Conservation (phyloP, 805 yeast species). For the Nakazawaea siamensis region DNA sequence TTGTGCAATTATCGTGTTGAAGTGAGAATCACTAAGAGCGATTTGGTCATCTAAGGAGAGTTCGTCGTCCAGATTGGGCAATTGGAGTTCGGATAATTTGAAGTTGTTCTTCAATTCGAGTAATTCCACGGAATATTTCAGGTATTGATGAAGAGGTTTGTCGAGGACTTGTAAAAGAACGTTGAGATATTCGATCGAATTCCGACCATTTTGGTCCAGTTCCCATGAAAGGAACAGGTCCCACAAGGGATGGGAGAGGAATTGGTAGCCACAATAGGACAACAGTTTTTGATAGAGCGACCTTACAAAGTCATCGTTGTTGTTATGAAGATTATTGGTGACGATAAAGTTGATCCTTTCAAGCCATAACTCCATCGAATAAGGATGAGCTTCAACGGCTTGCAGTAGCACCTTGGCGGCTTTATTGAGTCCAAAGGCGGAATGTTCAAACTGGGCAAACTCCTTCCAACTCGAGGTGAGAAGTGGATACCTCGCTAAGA, state of each 20-base stretch:
- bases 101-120: constrained; percentile 28
- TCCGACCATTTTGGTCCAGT: constrained; percentile 22
- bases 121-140: constrained; percentile 58
- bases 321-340: constrained; percentile 27
- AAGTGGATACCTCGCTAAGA: constrained; percentile 50
- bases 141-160: constrained; percentile 81
- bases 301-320: constrained; percentile 23
- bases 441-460: constrained; percentile 46
- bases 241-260: constrained; percentile 77
- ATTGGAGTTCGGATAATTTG: constrained; percentile 18
- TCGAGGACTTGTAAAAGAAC: constrained; percentile 36
- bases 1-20: constrained; percentile 30
- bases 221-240: constrained; percentile 65
- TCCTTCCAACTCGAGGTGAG: constrained; percentile 58
- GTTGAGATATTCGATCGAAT: constrained; percentile 27
- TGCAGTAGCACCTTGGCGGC: constrained; percentile 37
- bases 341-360: constrained; percentile 52
- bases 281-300: constrained; percentile 41
- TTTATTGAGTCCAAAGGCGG: constrained; percentile 43
- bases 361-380: constrained; percentile 58
- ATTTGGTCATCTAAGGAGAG: constrained; percentile 30
- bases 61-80: constrained; percentile 12
- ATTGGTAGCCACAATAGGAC: constrained; percentile 54
- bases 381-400: constrained; percentile 43
- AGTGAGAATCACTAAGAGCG: constrained; percentile 33